Base-by-base conservation (phyloP, 768 basidiomycete species). In the Calocybe gangraenosa region DNA sequence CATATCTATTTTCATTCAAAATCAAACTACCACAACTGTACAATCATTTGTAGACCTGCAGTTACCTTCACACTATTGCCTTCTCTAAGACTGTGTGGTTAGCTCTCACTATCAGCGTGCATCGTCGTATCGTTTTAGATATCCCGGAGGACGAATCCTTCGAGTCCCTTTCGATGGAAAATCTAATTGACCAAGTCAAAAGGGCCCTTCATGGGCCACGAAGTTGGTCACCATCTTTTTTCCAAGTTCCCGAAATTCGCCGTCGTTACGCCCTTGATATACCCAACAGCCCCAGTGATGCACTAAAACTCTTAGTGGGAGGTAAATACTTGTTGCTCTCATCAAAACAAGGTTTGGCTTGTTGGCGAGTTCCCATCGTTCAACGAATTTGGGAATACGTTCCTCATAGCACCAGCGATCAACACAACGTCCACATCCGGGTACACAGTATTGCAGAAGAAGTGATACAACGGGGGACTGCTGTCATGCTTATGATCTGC, bases 21-120 rank as follows among this genome's bases (percentile, higher is more conserved):
- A 4, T 23, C n/a, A 6, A 21, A 11, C 7, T 8, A 22, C 5
- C 40, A 7, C 40, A 25, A 13, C 10, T 20, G 4, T 0, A 22
- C n/a, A 17, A 31, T 31, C 30, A 14, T 31, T 31, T 20, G 37
- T 36, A 49, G 48, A 49, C 48, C 15, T 49, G 44, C 25, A 44
- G 28, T 30, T 36, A 40, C 38, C 40, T 49, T 18, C 7, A 45
- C 20, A n/a, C 22, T 3, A 14, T 49, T 18, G 36, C 41, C 17
- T 30, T 41, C 17, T 40, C 43, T 7, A 44, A 37, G 18, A 36
- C 31, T 1, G 18, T 28, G n/a, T 49, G 48, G 48, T 19, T 49
- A 17, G 39, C 39, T 30, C 48, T 49, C 33, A 30, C 44, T 14
- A 30, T 33, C 5, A 31, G 21, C 11, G 33, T 49, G 33, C 37